Evolutionary conservation across 768 basidiomycete genomes (phyloP).

Genomic region (Pleurotus citrinopileatus): DNA sequence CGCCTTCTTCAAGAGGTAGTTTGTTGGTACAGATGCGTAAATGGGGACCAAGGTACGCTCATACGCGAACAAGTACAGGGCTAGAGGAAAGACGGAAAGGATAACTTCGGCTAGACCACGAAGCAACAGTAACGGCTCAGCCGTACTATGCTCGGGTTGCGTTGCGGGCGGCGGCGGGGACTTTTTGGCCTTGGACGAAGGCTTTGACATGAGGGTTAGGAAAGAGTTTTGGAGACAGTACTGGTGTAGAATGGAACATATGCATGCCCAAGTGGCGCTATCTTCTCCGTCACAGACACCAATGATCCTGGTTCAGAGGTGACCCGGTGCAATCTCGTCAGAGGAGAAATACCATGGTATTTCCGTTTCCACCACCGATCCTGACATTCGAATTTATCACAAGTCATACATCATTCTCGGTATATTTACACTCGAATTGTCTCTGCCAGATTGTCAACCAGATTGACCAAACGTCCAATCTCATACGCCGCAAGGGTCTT

Average conservation of each 20-base stretch:
- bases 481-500: slow-evolving; percentile 59
- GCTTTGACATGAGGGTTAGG: slow-evolving; percentile 4
- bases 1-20: slow-evolving; percentile 41
- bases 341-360: slow-evolving; percentile 6
- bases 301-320: not conserved
- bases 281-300: not conserved
- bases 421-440: slow-evolving; percentile 22
- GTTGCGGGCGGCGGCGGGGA: not conserved
- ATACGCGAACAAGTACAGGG: slow-evolving; percentile 61
- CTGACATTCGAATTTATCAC: not conserved
- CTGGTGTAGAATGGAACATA: not conserved
- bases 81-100: slow-evolving; percentile 30
- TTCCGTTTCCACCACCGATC: not conserved
- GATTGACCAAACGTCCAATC: slow-evolving; percentile 46
- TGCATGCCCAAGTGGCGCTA: not conserved
- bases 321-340: slow-evolving; percentile 2
- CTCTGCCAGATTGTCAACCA: slow-evolving; percentile 53
- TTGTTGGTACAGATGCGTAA: slow-evolving; percentile 61
- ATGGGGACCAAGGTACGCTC: slow-evolving; percentile 64
- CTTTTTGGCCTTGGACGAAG: not conserved
- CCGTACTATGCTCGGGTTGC: not conserved
- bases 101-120: not conserved
- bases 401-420: not conserved
- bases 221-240: not conserved
- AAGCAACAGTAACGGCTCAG: not conserved